A percentile compares a stretch with the other conserved stretches of the same genome.
Conservation (phyloP, 192 early-diverging fungal genomes). For the Haplosporangium gracile region DNA sequence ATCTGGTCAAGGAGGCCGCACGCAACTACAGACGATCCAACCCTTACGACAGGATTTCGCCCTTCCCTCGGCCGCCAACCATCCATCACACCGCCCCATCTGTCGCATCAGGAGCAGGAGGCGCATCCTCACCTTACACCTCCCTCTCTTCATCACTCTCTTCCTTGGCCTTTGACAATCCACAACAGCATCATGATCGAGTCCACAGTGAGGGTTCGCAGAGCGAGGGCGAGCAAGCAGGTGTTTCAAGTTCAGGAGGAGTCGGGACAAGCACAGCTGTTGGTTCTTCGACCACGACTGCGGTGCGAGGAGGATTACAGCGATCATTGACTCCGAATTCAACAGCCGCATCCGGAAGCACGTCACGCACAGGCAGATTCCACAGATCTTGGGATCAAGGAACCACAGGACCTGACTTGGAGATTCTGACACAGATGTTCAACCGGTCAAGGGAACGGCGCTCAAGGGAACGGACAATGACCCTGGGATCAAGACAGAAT, state of each 20-base stretch:
- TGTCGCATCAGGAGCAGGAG: not conserved
- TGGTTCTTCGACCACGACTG: not conserved
- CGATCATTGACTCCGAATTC: not conserved
- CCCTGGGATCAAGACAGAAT: not conserved
- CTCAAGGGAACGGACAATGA: not conserved
- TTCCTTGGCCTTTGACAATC: not conserved
- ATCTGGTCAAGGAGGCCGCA: slow-evolving; percentile 17
- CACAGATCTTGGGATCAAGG: not conserved
- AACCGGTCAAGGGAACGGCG: slow-evolving; percentile 4
- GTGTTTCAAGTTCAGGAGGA: not conserved
- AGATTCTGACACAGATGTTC: not conserved
- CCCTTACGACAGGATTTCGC: not conserved
- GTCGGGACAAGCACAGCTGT: not conserved
- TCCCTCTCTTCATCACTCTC: slow-evolving; percentile 13
- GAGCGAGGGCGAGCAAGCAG: not conserved
- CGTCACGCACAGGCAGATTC: not conserved
- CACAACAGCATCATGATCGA: not conserved
- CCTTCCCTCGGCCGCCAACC: not conserved
- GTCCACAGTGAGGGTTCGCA: not conserved
- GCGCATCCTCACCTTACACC: not conserved
- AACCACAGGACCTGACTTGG: not conserved
- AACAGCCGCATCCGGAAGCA: not conserved
- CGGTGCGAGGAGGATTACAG: not conserved
- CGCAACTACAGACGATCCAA: slow-evolving; percentile 6
- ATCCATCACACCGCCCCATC: slow-evolving; percentile 11